phyloP scores from a whole-genome alignment of 2,329 filamentous ascomycete species.

The Ilyonectria destructans region DNA sequence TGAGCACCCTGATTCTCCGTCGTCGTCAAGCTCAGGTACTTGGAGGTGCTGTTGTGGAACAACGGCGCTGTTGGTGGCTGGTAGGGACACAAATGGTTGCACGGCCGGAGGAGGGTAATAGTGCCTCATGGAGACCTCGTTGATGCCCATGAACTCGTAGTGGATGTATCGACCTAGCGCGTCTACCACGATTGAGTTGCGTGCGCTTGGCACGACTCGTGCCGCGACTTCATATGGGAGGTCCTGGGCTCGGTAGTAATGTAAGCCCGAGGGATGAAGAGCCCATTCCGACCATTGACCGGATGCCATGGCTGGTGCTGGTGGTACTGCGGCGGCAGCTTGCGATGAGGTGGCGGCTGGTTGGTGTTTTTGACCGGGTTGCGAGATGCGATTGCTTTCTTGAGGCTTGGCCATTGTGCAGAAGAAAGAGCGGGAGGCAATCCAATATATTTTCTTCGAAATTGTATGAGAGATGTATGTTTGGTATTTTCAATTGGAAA shows the following conservation, averaged over 20 bases:
- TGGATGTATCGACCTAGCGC: conserved; percentile 41
- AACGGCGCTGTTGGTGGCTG: conserved; percentile 6
- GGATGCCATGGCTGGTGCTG: conserved; percentile 3
- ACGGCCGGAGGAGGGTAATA: conserved; percentile 1
- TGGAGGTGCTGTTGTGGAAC: background rate
- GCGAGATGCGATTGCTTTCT: conserved; percentile 2
- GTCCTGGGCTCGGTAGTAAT: conserved; percentile 46
- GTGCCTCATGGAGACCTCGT: conserved; percentile 12
- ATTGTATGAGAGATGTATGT: background rate
- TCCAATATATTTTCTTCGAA: background rate
- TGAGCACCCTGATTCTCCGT: conserved; percentile 19
- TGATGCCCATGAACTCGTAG: conserved; percentile 42
- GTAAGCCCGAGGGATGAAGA: conserved; percentile 30
- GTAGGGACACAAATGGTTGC: background rate
- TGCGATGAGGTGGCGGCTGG: conserved; percentile 15
- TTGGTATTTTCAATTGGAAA: conserved; percentile 3
- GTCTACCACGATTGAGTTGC: conserved; percentile 42
- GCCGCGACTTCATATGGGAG: conserved; percentile 38
- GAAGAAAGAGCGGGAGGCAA: background rate
- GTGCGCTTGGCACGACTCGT: conserved; percentile 34
- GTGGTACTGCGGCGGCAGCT: conserved; percentile 8
- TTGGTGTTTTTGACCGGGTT: background rate
- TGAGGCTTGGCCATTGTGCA: background rate
- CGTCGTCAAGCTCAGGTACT: conserved; percentile 16
- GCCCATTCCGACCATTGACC: conserved; percentile 42